Percentiles rank a stretch among this genome's conserved stretches.
These are phyloP conservation scores for Yamadazyma songkhlaensis DNA, from an alignment of 1,139 yeast genomes.

Conservation along the genomic window DNA sequence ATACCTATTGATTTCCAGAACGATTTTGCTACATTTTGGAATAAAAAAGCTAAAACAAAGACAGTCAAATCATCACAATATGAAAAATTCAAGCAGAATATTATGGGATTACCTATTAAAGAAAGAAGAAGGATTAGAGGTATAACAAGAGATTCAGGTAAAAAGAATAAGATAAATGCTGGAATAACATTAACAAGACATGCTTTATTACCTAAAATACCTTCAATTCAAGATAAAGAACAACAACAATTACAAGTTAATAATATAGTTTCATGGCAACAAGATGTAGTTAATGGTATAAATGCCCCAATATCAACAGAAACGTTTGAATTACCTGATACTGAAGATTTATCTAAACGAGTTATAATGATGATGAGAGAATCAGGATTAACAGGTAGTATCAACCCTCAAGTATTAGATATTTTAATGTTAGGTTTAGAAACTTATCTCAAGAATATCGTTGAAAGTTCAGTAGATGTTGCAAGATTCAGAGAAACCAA, in stretches of 20 bases:
- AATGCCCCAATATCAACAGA: conserved; percentile 82
- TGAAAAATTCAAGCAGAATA: conserved; percentile 79
- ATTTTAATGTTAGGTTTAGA: conserved; percentile 79
- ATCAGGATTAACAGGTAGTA: conserved; percentile 82
- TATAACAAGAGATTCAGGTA: conserved; percentile 80
- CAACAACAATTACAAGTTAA: conserved; percentile 50
- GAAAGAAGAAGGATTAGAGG: conserved; percentile 84
- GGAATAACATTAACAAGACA: conserved; percentile 81
- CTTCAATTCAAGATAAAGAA: conserved; percentile 64
- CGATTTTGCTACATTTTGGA: conserved; percentile 60
- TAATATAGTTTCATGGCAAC: conserved; percentile 81
- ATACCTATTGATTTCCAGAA: conserved; percentile 45
- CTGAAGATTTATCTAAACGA: conserved; percentile 62
- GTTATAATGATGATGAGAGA: conserved; percentile 87
- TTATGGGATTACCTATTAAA: conserved; percentile 79
- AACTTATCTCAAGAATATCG: conserved; percentile 66
- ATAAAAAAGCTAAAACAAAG: conserved; percentile 42
- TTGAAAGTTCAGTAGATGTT: conserved; percentile 74
- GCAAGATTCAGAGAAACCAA: conserved; percentile 58
- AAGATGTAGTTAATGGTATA: conserved; percentile 87
- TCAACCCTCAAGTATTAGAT: conserved; percentile 72
- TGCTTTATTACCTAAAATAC: conserved; percentile 82
- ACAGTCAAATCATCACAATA: conserved; percentile 60
- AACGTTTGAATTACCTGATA: conserved; percentile 78
- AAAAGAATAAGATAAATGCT: conserved; percentile 71